phyloP scores from a whole-genome alignment of 2,329 filamentous ascomycete species.

The Coleophoma cylindrospora region DNA sequence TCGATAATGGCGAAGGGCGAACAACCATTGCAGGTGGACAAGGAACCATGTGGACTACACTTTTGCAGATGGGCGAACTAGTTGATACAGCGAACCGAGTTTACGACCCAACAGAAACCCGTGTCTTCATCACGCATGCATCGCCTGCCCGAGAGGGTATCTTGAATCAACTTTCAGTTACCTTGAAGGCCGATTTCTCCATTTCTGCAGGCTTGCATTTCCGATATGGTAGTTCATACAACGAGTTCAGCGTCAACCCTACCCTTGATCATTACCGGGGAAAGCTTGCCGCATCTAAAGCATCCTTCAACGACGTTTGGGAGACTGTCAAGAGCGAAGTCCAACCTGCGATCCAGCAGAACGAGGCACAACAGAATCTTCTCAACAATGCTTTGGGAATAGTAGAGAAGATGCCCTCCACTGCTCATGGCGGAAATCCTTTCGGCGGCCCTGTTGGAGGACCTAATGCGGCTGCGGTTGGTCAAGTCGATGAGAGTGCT shows the following conservation, averaged over 20 bases:
- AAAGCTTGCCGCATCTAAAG: slow-evolving; percentile 95
- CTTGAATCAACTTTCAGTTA: slow-evolving; percentile 94
- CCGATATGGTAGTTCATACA: slow-evolving; percentile 98
- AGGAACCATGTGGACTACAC: slow-evolving; percentile 98
- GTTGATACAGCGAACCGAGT: slow-evolving; percentile 97
- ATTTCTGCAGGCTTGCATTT: slow-evolving; percentile 97
- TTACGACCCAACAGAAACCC: slow-evolving; percentile 96
- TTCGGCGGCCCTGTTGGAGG: slow-evolving; percentile 83
- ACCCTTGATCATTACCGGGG: slow-evolving; percentile 97
- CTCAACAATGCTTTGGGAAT: slow-evolving; percentile 87
- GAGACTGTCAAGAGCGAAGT: slow-evolving; percentile 97
- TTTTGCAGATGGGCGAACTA: slow-evolving; percentile 96
- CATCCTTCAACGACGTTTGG: slow-evolving; percentile 99
- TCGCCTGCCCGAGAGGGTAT: slow-evolving; percentile 95
- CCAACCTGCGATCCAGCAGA: slow-evolving; percentile 87
- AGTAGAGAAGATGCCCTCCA: slow-evolving; percentile 96
- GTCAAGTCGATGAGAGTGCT: slow-evolving; percentile 94
- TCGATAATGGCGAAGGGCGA: slow-evolving; percentile 95
- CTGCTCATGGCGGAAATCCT: slow-evolving; percentile 91
- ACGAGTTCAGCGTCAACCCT: slow-evolving; percentile 98
- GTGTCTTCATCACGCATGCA: slow-evolving; percentile 93
- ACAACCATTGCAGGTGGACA: slow-evolving; percentile 98
- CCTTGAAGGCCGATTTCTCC: slow-evolving; percentile 96
- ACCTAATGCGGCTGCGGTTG: slow-evolving; percentile 59
- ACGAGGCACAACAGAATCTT: slow-evolving; percentile 88